These are phyloP conservation scores for Galeopsis tetrahit DNA, from an alignment of 257 asterid species.

Conservation along the genomic window DNA sequence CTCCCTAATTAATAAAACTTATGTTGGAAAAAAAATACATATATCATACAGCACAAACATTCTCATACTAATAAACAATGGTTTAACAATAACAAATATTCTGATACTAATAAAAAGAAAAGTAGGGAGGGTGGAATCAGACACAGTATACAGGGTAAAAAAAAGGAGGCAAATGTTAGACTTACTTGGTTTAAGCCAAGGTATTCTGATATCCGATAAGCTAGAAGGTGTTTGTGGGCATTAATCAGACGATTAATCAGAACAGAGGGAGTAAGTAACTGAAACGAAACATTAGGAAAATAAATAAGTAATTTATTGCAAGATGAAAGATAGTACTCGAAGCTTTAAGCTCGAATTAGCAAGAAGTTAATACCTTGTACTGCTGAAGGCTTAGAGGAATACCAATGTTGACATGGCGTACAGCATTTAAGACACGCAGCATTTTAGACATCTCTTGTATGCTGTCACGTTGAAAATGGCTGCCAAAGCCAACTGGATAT, in stretches of 20 bases:
- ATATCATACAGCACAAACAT: background rate
- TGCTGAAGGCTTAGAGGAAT: conserved; percentile 94
- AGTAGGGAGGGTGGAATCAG: background rate
- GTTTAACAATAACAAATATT: background rate
- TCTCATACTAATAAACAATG: background rate
- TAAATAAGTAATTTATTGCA: conserved; percentile 28
- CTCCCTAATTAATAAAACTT: too few relatives aligned
- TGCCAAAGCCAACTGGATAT: conserved; percentile 94
- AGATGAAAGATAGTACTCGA: conserved; percentile 21
- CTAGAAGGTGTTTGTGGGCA: conserved; percentile 84
- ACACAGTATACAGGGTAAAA: background rate
- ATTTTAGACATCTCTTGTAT: conserved; percentile 83
- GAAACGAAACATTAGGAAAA: conserved; percentile 33
- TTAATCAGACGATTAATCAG: conserved; percentile 88
- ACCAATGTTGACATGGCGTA: conserved; percentile 76
- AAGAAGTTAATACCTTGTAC: conserved; percentile 66
- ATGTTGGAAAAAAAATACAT: background rate
- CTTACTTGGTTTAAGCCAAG: conserved; percentile 86
- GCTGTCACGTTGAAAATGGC: conserved; percentile 88
- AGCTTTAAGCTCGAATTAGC: conserved; percentile 23
- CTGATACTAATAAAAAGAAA: background rate
- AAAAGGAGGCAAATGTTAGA: conserved; percentile 16
- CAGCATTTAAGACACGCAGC: conserved; percentile 89
- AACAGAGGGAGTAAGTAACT: conserved; percentile 90
- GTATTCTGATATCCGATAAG: conserved; percentile 84